Evolutionary conservation across 2,329 filamentous ascomycete genomes (phyloP).

Genomic region (Trematosphaeria pertusa): DNA sequence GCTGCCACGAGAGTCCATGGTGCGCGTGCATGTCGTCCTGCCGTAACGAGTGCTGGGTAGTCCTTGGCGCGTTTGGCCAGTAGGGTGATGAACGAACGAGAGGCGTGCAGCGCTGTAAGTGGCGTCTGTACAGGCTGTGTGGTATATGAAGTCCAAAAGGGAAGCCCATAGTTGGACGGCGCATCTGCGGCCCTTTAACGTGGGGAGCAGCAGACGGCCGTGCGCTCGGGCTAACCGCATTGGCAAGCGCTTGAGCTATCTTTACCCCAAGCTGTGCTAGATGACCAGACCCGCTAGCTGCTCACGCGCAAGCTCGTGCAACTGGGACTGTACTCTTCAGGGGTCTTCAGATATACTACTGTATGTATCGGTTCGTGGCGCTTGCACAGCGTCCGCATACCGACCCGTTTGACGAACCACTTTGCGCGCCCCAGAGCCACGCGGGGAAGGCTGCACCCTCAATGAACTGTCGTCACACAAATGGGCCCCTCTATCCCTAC

Average conservation of each 20-base stretch:
- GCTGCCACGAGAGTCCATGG: slow-evolving; percentile 11
- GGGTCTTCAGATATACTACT: too few relatives aligned
- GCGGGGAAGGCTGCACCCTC: too few relatives aligned
- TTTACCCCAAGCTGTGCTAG: not conserved
- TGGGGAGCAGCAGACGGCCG: slow-evolving; percentile 5
- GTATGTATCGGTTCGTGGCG: too few relatives aligned
- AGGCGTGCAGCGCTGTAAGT: not conserved
- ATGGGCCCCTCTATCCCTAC: too few relatives aligned
- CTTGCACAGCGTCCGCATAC: too few relatives aligned
- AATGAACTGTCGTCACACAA: too few relatives aligned
- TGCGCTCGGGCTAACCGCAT: slow-evolving; percentile 4
- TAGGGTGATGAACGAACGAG: slow-evolving; percentile 5
- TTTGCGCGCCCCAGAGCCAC: too few relatives aligned
- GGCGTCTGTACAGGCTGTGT: slow-evolving; percentile 7
- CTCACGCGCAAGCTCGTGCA: too few relatives aligned
- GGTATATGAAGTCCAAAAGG: slow-evolving; percentile 14
- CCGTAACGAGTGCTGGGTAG: slow-evolving; percentile 1
- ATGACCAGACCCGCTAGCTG: not conserved
- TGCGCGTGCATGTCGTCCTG: slow-evolving; percentile 15
- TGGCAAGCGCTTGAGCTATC: not conserved
- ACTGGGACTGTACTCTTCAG: too few relatives aligned
- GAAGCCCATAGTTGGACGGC: slow-evolving; percentile 20
- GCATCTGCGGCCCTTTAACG: slow-evolving; percentile 3
- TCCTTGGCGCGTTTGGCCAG: slow-evolving; percentile 9
- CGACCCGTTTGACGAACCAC: too few relatives aligned